Conservation (phyloP, 2,329 filamentous ascomycete genomes). For the Chaetomium olivaceum region DNA sequence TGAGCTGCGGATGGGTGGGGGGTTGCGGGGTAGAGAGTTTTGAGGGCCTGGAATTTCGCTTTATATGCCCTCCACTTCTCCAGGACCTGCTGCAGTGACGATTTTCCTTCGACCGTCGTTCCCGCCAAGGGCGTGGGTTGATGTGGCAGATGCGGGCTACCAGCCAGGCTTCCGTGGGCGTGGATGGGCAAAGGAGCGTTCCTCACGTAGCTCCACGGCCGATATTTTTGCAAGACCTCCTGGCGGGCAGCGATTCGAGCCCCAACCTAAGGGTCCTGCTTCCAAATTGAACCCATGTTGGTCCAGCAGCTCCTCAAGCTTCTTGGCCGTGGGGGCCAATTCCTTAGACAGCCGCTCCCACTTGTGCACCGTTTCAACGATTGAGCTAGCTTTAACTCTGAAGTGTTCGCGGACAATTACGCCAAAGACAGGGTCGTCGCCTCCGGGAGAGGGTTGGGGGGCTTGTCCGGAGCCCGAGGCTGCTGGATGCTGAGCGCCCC, state of each 20-base stretch:
- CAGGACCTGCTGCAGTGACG: background rate
- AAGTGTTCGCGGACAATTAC: slow-evolving; percentile 35
- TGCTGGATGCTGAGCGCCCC: too few relatives aligned
- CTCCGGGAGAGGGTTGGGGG: too few relatives aligned
- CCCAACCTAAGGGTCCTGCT: background rate
- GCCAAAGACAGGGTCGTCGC: slow-evolving; percentile 32
- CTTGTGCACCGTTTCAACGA: slow-evolving; percentile 24
- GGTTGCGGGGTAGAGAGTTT: background rate
- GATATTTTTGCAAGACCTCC: background rate
- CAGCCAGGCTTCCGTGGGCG: background rate
- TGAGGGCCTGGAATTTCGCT: background rate
- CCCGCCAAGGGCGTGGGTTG: background rate
- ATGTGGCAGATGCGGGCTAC: background rate
- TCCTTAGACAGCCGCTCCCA: slow-evolving; percentile 19
- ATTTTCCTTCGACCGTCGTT: background rate
- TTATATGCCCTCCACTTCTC: background rate
- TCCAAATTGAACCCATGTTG: slow-evolving; percentile 1
- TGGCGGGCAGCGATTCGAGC: background rate
- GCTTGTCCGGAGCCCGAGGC: background rate
- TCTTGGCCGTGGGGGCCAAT: background rate
- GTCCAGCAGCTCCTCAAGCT: background rate
- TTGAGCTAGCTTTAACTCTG: slow-evolving; percentile 22
- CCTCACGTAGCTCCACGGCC: background rate
- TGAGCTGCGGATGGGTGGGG: background rate
- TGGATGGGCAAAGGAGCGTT: background rate